Evolutionary conservation across 257 asterid genomes (phyloP), one percentile per base, ranked within the genome.

Genomic region (Knoxia roxburghii): DNA sequence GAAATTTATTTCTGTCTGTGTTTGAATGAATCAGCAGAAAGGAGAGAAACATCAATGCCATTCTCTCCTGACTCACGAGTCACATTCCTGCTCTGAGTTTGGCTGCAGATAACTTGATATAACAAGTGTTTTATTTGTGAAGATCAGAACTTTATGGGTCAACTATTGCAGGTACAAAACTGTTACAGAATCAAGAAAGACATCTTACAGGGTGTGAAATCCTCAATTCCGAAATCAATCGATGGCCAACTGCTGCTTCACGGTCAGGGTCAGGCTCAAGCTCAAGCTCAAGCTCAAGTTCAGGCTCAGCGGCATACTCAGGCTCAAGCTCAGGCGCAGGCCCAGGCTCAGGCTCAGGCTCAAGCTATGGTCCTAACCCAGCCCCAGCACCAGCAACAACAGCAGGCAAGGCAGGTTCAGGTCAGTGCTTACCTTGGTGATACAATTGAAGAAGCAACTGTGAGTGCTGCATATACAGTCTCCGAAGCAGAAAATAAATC

Each of bases 401-500:
- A 40, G 40, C 88, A 60, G 55, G 75, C 84, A 51, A 80, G 81
- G 68, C 85, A 75, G 30, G 63, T 64, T 15, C 91, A 70, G 41
- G 75, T 72, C 79, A 73, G 75, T 63, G 83, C 79, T 67, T 75
- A 75, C 71, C 77, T 79, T n/a, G 95, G 81, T 20, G 84, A 82
- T 65, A 84, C 96, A 20, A 65, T 81, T 2, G 93, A 86, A 72
- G 87, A 83, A 69, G 95, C 93, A 23, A 72, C 90, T 37, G 53
- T 53, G 5, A 61, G 75, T 37, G 86, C 96, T 68, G 95, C 96
- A 50, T 57, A 73, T 69, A 80, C 64, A 76, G 49, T 87, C 49
- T 89, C 95, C 35, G 96, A 91, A 72, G 92, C 96, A 37, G 98
- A 92, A 72, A 84, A 80, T 80, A 92, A 85, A 77, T 79, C 95